phyloP scores from a whole-genome alignment of 2,329 filamentous ascomycete genomes.

The Dichotomopilus funicola region DNA sequence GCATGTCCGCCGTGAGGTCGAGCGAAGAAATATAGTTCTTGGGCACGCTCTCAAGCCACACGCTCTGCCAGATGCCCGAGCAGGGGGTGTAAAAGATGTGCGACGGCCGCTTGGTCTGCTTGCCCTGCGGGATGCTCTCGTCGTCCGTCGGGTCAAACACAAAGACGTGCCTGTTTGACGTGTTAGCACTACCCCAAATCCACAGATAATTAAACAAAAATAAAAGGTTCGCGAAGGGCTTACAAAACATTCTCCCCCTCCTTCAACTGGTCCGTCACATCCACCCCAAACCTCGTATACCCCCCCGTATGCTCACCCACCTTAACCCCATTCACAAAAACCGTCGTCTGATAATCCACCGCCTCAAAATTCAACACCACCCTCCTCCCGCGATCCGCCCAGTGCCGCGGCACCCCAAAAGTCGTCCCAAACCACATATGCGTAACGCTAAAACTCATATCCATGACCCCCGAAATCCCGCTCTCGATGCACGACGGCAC shows the following conservation, averaged over 20 bases:
- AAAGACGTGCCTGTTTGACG: conserved; percentile 47
- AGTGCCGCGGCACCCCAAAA: conserved; percentile 43
- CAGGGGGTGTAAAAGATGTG: conserved; percentile 69
- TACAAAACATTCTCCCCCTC: not conserved
- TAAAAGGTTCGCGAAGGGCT: too few relatives aligned
- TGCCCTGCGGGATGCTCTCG: conserved; percentile 58
- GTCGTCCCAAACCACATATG: conserved; percentile 46
- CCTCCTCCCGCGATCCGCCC: conserved; percentile 31
- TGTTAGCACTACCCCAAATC: not conserved
- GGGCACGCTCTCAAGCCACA: conserved; percentile 63
- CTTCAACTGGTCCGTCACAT: conserved; percentile 43
- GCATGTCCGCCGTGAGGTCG: conserved; percentile 51
- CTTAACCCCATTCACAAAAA: conserved; percentile 51
- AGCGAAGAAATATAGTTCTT: conserved; percentile 50
- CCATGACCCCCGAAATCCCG: conserved; percentile 42
- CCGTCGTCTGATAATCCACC: conserved; percentile 50
- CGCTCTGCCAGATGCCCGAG: conserved; percentile 67
- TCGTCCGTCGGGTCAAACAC: conserved; percentile 62
- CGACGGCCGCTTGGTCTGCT: conserved; percentile 50
- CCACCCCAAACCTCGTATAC: conserved; percentile 55
- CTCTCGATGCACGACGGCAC: conserved; percentile 28
- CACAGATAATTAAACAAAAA: not conserved
- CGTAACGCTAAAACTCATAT: conserved; percentile 33
- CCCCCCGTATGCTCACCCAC: conserved; percentile 52
- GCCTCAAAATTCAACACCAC: conserved; percentile 52